Evolutionary conservation across 257 asterid genomes (phyloP).

Genomic region (Rauvolfia tetraphylla): DNA sequence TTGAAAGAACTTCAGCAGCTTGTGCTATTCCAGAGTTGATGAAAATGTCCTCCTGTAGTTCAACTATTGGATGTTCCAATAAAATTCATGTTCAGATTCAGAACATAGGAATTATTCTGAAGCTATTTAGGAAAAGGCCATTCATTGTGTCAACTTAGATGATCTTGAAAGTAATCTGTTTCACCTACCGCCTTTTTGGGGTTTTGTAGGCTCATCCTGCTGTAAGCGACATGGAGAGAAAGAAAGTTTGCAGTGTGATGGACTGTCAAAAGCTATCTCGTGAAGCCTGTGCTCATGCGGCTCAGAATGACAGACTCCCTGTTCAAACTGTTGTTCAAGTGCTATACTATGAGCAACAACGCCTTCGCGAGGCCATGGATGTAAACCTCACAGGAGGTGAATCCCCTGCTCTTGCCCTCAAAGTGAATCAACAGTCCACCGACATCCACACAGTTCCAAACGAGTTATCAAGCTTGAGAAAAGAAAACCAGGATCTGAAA

Average conservation of each 20-base stretch:
- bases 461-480: conserved; percentile 41
- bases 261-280: conserved; percentile 88
- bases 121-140: no score
- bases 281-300: conserved; percentile 88
- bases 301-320: conserved; percentile 82
- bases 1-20: no score
- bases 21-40: no score
- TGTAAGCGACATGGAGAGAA: conserved; percentile 67
- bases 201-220: conserved; percentile 83
- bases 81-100: no score
- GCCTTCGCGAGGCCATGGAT: conserved; percentile 63
- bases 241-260: conserved; percentile 80
- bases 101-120: no score
- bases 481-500: conserved; percentile 71
- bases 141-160: no score
- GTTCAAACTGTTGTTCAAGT: conserved; percentile 86
- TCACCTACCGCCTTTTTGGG: no score
- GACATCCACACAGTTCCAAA: conserved; percentile 28
- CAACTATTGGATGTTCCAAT: no score
- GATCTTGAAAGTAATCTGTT: no score
- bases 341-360: conserved; percentile 85
- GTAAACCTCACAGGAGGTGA: conserved; percentile 27
- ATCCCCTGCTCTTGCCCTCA: conserved; percentile 32
- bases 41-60: no score
- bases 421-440: conserved; percentile 24